Base-by-base conservation (phyloP, 202 grass and related monocot genomes). In the Elaeis oleifera region DNA sequence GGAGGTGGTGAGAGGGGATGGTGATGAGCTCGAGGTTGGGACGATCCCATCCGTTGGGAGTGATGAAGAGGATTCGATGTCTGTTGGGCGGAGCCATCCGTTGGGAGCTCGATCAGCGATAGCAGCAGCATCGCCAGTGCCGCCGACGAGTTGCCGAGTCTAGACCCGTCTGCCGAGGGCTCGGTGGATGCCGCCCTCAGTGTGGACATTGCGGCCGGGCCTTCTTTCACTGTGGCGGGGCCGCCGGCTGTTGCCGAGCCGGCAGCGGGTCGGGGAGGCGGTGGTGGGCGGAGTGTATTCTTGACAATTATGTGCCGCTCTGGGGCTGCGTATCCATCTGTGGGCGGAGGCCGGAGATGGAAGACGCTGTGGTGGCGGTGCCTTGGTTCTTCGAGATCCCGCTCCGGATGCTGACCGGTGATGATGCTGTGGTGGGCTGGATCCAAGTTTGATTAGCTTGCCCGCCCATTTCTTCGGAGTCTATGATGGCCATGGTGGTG, bases 391-490 rank as follows among this genome's bases (percentile, higher is more conserved):
- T 86, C 24, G 70, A 91, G 49, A 52, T 92, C 17, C 85, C 94
- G 5, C 79, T 97, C 4, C 85, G 84, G 65, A 84, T 86, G 88
- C 82, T 97, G 36, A 89, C 88, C 2, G 76, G 71, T 23, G 84
- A 91, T 77, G 63, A 70, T 0, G 55, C 31, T 2, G 70, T 97
- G 6, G 78, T 19, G 85, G 84, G 3, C 71, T 97, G 18, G 85
- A 97, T 65, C 82, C 80, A 16, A 79, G 58, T 64, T 75, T 78
- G 6, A 84, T 97, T 70, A 75, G 80, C 48, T 70, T 89, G 31
- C 82, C 94, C 2, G 70, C 77, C 0, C 88, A 97, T 78, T 97
- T 97, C 63, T 92, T 92, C 27, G 94, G 94, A 18, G 94, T 97
- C 16, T 97, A 92, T 24, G 94, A 92, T 23, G 88, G 94, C 54